phyloP scores from a whole-genome alignment of 169 alveolate genomes.

The Plasmodium gonderi region DNA sequence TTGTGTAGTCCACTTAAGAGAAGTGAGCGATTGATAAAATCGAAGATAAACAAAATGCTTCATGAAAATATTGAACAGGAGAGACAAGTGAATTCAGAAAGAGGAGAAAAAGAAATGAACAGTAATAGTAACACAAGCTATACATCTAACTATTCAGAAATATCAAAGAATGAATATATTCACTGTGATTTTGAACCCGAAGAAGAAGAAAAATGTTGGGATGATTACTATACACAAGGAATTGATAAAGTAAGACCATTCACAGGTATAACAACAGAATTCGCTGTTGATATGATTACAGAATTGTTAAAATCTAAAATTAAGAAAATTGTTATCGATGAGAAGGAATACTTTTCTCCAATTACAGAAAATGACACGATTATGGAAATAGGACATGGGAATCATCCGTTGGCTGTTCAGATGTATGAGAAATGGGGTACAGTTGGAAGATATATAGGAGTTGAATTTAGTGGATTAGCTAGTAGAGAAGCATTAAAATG shows the following conservation, averaged over 20 bases:
- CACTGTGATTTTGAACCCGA: conserved; percentile 51
- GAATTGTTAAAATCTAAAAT: conserved; percentile 18
- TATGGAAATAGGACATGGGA: conserved; percentile 86
- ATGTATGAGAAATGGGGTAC: conserved; percentile 73
- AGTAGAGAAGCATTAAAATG: conserved; percentile 76
- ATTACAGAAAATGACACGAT: conserved; percentile 70
- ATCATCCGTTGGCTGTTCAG: conserved; percentile 83
- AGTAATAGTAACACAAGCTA: neutral
- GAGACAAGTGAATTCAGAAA: neutral
- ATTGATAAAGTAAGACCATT: conserved; percentile 36
- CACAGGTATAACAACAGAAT: conserved; percentile 56
- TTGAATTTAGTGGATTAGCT: conserved; percentile 80
- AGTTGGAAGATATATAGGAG: conserved; percentile 58
- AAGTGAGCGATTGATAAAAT: conserved; percentile 55
- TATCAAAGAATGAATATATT: neutral
- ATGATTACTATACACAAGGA: conserved; percentile 60
- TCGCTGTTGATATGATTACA: conserved; percentile 66
- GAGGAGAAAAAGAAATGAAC: neutral
- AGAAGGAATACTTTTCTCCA: conserved; percentile 52
- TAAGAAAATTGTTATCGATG: conserved; percentile 16
- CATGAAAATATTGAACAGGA: conserved; percentile 13
- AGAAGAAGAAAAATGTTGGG: conserved; percentile 74
- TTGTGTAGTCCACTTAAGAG: conserved; percentile 51
- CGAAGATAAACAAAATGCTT: conserved; percentile 61
- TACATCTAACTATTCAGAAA: neutral